phyloP scores from a whole-genome alignment of 768 basidiomycete species.

The Lactarius tabidus region DNA sequence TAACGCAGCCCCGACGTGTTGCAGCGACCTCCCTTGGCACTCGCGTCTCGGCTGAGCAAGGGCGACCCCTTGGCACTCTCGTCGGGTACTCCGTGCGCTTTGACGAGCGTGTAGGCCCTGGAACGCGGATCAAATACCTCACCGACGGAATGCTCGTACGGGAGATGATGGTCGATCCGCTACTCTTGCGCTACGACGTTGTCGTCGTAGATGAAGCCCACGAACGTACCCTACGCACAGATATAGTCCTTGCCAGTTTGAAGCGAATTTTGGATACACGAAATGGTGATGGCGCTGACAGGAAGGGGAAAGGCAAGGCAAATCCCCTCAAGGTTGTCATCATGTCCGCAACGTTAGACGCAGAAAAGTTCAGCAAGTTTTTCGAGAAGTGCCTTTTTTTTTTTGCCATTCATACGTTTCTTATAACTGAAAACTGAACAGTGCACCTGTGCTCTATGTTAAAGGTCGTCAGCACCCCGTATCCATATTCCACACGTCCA shows the following conservation, averaged over 20 bases:
- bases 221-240: constrained; percentile 91
- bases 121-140: constrained; percentile 91
- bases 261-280: constrained; percentile 73
- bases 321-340: constrained; percentile 87
- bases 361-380: constrained; percentile 89
- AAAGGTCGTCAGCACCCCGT: constrained; percentile 94
- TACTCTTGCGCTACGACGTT: constrained; percentile 78
- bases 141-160: constrained; percentile 98
- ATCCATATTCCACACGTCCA: constrained; percentile 70
- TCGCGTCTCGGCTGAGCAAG: constrained; percentile 85
- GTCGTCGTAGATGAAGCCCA: constrained; percentile 96
- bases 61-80: constrained; percentile 60
- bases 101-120: constrained; percentile 68
- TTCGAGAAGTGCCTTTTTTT: constrained; percentile 68
- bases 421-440: constrained; percentile 31
- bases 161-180: constrained; percentile 77
- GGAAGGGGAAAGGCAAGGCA: constrained; percentile 40
- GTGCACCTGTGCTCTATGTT: constrained; percentile 85
- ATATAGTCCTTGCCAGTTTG: constrained; percentile 85
- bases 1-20: constrained; percentile 93
- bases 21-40: constrained; percentile 93
- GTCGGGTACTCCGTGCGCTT: constrained; percentile 97
- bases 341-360: constrained; percentile 98
- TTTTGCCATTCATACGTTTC: background rate
- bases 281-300: constrained; percentile 43